Base-by-base conservation (phyloP, 768 basidiomycete species). In the Pleurotus pulmonarius region DNA sequence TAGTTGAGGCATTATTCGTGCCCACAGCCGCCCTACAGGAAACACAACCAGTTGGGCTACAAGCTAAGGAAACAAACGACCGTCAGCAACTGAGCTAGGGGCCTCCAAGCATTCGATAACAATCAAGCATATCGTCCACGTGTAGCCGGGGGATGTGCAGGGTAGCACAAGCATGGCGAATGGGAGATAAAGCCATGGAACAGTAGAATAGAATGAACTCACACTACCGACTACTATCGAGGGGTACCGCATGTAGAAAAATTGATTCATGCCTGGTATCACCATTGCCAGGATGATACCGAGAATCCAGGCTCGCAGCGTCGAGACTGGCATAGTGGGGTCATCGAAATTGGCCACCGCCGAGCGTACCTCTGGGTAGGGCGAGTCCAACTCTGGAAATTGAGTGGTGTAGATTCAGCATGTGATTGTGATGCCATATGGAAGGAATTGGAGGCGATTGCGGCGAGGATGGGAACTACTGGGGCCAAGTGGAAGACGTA, bases 351-450 rank as follows among this genome's bases (percentile, higher is more conserved):
- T 86, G 39, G 83, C 78, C n/a, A 86, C 85, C 48, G 81, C 80
- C 54, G 81, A 81, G 43, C 88, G 81, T 26, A 90, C 89, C 66
- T 92, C 88, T 0, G 90, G 81, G 60, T 90, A 90, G 25, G 88
- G 87, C 39, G 87, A 89, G 61, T 92, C 90, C 61, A 91, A 87
- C 62, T 69, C 75, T 53, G 51, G 15, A 41, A n/a, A 22, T 34
- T 26, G 46, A 15, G 24, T 9, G 49, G 2, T 3, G 51, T 53
- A 22, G 22, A 7, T 39, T 40, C 18, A 40, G n/a, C 51, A 53
- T 53, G 51, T 53, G 51, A 53, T 53, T 53, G 39, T 0, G 39
- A 38, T 13, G 51, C 7, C 51, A 53, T 53, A 41, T 41, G 51
- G 24, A 24, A n/a, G 26, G 25, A 34, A n/a, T 4, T 34, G 18